These are phyloP conservation scores for Hemerocallis citrina DNA, from an alignment of 106 monocot genomes.

Conservation along the genomic window DNA sequence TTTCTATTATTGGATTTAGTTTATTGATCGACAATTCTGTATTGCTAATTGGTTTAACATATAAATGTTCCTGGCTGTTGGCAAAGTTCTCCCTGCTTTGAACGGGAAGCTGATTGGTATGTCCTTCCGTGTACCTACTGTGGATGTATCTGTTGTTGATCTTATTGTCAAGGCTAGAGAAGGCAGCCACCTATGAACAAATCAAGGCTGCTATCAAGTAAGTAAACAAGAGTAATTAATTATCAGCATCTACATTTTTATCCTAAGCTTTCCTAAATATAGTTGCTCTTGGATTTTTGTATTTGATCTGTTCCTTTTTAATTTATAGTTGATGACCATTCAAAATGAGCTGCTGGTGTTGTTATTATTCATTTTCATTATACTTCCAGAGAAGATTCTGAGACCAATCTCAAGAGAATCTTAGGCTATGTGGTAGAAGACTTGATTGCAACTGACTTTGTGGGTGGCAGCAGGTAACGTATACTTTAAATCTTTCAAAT, in stretches of 20 bases:
- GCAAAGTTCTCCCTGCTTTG: conserved; percentile 80
- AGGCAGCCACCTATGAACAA: conserved; percentile 43
- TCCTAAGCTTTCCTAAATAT: too few relatives aligned
- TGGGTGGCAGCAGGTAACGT: conserved; percentile 43
- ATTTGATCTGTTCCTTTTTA: too few relatives aligned
- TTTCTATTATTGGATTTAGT: too few relatives aligned
- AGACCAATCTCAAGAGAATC: conserved; percentile 78
- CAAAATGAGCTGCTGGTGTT: too few relatives aligned
- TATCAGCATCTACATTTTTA: too few relatives aligned
- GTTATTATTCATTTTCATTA: background rate
- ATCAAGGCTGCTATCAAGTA: conserved; percentile 61
- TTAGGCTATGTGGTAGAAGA: conserved; percentile 74
- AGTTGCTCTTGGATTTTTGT: too few relatives aligned
- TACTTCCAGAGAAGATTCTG: conserved; percentile 63
- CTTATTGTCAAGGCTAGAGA: conserved; percentile 53
- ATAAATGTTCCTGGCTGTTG: too few relatives aligned
- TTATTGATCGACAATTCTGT: too few relatives aligned
- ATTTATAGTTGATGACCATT: too few relatives aligned
- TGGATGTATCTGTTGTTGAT: conserved; percentile 68
- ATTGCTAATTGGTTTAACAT: too few relatives aligned
- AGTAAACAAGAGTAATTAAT: too few relatives aligned
- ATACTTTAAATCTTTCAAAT: too few relatives aligned
- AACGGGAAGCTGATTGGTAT: conserved; percentile 64
- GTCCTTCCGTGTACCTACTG: conserved; percentile 66
- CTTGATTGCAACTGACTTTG: conserved; percentile 66